Conservation (phyloP, 495 filamentous ascomycete species). For the Chaetomium cochliodes region DNA sequence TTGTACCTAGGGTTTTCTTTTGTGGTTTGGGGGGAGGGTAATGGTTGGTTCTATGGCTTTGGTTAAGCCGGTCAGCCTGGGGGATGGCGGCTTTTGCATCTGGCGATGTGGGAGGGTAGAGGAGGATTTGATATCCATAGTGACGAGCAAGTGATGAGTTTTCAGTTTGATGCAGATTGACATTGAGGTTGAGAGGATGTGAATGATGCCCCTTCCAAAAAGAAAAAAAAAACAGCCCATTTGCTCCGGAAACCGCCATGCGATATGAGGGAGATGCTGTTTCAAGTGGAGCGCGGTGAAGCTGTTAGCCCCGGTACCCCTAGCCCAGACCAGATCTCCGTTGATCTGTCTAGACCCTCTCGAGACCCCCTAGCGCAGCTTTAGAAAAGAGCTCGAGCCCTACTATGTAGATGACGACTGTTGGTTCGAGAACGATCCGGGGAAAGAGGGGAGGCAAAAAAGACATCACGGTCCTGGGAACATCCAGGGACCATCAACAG, state of each 20-base stretch:
- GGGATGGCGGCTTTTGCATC: not conserved
- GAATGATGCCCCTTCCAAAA: no score
- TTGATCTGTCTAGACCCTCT: no score
- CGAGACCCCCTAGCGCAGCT: no score
- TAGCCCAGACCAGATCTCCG: no score
- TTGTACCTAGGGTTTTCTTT: not conserved
- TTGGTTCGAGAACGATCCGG: not conserved
- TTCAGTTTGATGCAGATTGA: not conserved
- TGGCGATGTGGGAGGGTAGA: conserved; percentile 4
- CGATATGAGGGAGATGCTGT: not conserved
- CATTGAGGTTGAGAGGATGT: not conserved
- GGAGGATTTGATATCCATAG: conserved; percentile 21
- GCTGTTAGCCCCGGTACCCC: not conserved
- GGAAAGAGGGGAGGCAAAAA: not conserved
- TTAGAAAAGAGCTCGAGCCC: no score
- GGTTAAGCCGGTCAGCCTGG: not conserved
- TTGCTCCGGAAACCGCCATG: no score
- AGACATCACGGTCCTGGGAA: not conserved
- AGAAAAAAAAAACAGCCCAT: no score
- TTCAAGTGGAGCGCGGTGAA: conserved; percentile 1
- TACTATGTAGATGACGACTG: no score
- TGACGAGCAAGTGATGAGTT: conserved; percentile 8
- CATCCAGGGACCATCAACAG: no score
- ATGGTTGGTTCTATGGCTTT: conserved; percentile 5
- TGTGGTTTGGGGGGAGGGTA: not conserved